A percentile compares a stretch with the other conserved stretches of the same genome.
Evolutionary conservation across 768 basidiomycete species (phyloP).

Genomic region (Boletus fagicola): DNA sequence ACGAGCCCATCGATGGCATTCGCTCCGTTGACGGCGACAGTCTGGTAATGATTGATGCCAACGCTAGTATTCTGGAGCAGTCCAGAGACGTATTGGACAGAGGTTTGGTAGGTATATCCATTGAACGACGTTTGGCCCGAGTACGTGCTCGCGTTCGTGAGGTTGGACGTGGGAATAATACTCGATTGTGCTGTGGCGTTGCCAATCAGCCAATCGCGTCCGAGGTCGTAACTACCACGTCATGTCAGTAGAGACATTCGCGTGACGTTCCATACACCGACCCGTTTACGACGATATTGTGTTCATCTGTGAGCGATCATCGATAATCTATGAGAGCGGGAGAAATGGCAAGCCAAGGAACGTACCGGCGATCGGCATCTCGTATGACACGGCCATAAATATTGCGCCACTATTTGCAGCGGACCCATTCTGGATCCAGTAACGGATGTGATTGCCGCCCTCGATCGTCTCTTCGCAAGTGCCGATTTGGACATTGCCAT

Average conservation of each 20-base stretch:
- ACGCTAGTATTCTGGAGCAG: conserved; percentile 65
- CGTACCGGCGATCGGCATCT: conserved; percentile 60
- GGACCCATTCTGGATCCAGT: conserved; percentile 79
- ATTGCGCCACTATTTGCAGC: conserved; percentile 65
- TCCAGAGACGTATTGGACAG: conserved; percentile 66
- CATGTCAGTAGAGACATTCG: neutral
- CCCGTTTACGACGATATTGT: conserved; percentile 75
- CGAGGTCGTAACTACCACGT: conserved; percentile 63
- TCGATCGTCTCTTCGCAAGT: conserved; percentile 82
- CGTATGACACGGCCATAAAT: conserved; percentile 75
- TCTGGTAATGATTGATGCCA: conserved; percentile 65
- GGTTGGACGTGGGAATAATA: conserved; percentile 23
- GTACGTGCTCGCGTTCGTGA: conserved; percentile 54
- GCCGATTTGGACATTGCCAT: conserved; percentile 75
- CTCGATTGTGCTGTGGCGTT: conserved; percentile 61
- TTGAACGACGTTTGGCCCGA: conserved; percentile 60
- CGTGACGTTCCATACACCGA: conserved; percentile 27
- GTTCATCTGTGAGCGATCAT: conserved; percentile 40
- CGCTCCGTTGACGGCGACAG: conserved; percentile 49
- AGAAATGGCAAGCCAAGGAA: conserved; percentile 16
- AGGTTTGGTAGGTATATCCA: conserved; percentile 73
- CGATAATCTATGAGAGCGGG: neutral
- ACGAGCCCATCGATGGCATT: conserved; percentile 81
- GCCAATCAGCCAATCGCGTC: conserved; percentile 83
- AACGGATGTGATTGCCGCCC: conserved; percentile 87